Evolutionary conservation across 2,329 filamentous ascomycete genomes (phyloP).

Genomic region (Penicillium sp.): DNA sequence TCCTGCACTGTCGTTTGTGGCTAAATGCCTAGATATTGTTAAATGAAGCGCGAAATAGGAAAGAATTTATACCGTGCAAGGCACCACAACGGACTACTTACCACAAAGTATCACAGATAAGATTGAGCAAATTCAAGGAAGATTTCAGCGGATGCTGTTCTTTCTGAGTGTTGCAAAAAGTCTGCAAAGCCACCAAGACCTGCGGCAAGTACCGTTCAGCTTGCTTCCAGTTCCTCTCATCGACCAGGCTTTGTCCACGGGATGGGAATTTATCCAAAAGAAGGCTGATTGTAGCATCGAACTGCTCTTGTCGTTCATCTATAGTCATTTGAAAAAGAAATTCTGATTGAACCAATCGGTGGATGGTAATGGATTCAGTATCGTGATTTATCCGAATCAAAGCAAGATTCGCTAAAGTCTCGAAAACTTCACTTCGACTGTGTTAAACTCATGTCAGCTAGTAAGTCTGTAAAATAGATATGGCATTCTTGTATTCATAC

Average conservation of each 20-base stretch:
- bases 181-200: neutral
- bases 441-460: neutral
- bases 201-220: neutral
- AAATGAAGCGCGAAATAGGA: too few species aligned
- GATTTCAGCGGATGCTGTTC: too few species aligned
- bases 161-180: neutral
- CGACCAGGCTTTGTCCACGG: too few species aligned
- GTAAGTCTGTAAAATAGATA: too few species aligned
- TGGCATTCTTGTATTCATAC: neutral
- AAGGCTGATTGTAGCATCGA: neutral
- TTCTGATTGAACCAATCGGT: neutral
- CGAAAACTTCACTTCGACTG: neutral
- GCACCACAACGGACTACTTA: too few species aligned
- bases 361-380: neutral
- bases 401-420: neutral
- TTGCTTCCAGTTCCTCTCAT: neutral
- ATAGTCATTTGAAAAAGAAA: neutral
- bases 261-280: neutral
- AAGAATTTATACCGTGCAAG: too few species aligned
- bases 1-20: too few species aligned
- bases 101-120: too few species aligned
- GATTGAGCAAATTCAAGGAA: too few species aligned
- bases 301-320: neutral
- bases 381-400: neutral
- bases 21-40: too few species aligned